Evolutionary conservation across 768 basidiomycete genomes (phyloP), one percentile per base, ranked within the genome.

Genomic region (Lactarius indigo): DNA sequence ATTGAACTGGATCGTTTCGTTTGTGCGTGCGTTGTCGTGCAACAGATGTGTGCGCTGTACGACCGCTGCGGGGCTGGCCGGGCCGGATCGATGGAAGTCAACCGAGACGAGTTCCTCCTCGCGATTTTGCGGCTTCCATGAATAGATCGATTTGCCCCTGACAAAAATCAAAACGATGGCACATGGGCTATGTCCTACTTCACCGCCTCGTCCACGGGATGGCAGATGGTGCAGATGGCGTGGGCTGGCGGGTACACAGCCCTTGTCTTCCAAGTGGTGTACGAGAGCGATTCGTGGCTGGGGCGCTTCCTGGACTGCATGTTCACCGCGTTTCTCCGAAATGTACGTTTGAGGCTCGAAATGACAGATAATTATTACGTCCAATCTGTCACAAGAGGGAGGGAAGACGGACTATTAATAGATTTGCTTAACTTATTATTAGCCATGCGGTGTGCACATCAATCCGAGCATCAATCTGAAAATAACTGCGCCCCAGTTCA

Each of bases 1-100:
- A 63, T 63, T 12, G 54, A 63, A 39, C 39, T 63, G 28, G 61
- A 63, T 31, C 61, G 61, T 10, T 63, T 63, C 15, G 61, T 63
- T 26, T 63, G 61, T 20, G 61, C 61, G 0, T 63, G 61, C 52
- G 54, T 63, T 17, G 61, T 63, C 52, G 37, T 63, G 3, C 50
- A 63, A 28, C 61, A 56, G 26, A 55, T 63, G 54, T 63, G 52
- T 56, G 52, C 23, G 26, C 52, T 63, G 5, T 63, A 56, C 20
- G 61, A 63, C 18, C 52, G 54, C 18, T 56, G 61, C 28, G 52
- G n/a, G 9, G 61, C 54, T 28, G 28, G 26, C 26, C 23, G 31
- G 0, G 33, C 30, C 18, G 15, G 5, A 13, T 18, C 56, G 18
- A 33, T 33, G 31, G 9, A 28, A 18, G 30, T 63, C 26, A 42